phyloP scores from a whole-genome alignment of 148 eudicot genomes.

The Fagopyrum esculentum region DNA sequence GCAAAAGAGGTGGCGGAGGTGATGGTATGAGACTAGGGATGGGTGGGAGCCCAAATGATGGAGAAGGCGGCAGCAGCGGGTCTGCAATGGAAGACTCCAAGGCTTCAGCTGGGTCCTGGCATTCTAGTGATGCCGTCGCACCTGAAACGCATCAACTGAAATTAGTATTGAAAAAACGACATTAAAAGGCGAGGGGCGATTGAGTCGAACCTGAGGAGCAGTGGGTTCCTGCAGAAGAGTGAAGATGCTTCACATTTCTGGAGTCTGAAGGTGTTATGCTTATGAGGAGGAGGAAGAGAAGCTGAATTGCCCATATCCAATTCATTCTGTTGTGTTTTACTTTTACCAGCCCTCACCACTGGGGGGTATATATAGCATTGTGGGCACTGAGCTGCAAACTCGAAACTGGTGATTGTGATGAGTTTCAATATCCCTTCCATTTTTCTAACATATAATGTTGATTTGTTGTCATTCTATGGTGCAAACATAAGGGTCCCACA shows the following conservation, averaged over 20 bases:
- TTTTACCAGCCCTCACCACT: background rate
- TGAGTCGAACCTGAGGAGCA: constrained; percentile 62
- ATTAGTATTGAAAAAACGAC: background rate
- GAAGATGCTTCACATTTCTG: constrained; percentile 24
- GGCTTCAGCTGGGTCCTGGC: constrained; percentile 21
- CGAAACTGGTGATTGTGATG: constrained; percentile 31
- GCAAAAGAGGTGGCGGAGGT: constrained; percentile 26
- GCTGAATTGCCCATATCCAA: background rate
- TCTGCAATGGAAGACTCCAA: constrained; percentile 11
- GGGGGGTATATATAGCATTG: constrained; percentile 41
- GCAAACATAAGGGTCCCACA: constrained; percentile 26
- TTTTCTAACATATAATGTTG: constrained; percentile 11
- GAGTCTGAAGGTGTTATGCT: constrained; percentile 21
- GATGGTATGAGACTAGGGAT: constrained; percentile 29
- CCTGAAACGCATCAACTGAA: constrained; percentile 25
- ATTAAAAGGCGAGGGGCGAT: no score
- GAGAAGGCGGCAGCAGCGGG: constrained; percentile 42
- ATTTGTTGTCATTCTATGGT: constrained; percentile 22
- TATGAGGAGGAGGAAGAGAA: constrained; percentile 3
- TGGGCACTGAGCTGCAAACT: constrained; percentile 71
- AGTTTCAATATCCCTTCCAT: background rate
- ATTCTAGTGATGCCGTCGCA: constrained; percentile 76
- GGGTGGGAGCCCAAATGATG: constrained; percentile 20
- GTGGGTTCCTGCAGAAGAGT: constrained; percentile 65
- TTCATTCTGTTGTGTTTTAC: background rate